A percentile compares a stretch with the other conserved stretches of the same genome.
Evolutionary conservation across 129 eudicot genomes (phyloP).

Genomic region (Apium graveolens): DNA sequence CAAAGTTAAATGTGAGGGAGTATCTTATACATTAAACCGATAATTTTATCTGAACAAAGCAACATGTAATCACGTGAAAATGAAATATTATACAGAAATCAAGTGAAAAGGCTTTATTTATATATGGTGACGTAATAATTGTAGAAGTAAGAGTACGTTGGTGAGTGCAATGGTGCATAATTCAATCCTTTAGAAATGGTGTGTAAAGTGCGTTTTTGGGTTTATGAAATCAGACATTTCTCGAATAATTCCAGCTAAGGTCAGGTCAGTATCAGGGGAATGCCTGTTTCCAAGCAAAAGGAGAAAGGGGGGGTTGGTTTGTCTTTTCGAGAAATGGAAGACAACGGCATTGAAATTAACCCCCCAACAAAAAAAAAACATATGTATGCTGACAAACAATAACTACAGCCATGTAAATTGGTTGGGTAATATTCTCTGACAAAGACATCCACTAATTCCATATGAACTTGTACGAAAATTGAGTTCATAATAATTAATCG

Average conservation of each 20-base stretch:
- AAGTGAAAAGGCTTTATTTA: no score
- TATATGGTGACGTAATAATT: no score
- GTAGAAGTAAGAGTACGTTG: no score
- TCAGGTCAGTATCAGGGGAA: neutral
- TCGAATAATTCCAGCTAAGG: neutral
- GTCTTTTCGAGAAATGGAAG: neutral
- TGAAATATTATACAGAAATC: no score
- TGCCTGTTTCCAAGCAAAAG: neutral
- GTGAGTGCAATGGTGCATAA: neutral
- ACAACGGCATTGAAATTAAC: conserved; percentile 4
- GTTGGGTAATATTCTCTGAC: neutral
- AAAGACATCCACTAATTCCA: neutral
- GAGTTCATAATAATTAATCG: no score
- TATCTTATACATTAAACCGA: no score
- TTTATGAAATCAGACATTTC: neutral
- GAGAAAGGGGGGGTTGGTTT: neutral
- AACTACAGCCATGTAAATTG: neutral
- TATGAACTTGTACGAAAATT: no score
- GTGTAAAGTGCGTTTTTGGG: neutral
- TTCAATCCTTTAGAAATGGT: neutral
- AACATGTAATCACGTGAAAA: no score
- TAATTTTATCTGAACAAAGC: no score
- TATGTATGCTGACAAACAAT: neutral
- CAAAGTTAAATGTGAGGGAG: no score
- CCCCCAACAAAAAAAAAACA: neutral